phyloP scores from a whole-genome alignment of 129 eudicot genomes.

The Chrysanthemum makinoi region DNA sequence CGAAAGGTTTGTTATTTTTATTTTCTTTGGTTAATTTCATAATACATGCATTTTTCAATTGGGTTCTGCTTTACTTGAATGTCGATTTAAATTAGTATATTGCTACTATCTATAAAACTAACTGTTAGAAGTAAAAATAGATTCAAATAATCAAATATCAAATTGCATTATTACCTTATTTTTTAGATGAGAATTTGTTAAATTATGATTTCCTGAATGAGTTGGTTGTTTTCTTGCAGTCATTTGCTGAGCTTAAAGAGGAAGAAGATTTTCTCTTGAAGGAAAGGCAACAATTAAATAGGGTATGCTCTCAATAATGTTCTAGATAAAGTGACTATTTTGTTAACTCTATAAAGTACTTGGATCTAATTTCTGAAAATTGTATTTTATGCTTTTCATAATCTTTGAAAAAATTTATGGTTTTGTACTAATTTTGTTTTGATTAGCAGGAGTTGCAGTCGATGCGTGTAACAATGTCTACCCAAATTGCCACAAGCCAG shows the following conservation, averaged over 20 bases:
- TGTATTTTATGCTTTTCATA: no score
- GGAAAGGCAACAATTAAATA: constrained; percentile 47
- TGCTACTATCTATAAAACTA: no score
- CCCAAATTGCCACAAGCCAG: constrained; percentile 43
- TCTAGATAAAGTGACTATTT: no score
- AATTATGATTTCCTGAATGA: not conserved
- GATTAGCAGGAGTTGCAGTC: constrained; percentile 46
- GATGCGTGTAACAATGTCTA: constrained; percentile 35
- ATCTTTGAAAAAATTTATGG: no score
- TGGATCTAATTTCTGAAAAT: no score
- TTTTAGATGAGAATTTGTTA: no score
- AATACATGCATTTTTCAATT: not conserved
- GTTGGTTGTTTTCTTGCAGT: constrained; percentile 29
- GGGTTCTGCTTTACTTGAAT: no score
- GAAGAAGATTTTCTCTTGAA: constrained; percentile 53
- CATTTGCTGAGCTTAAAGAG: constrained; percentile 55
- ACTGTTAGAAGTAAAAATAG: no score
- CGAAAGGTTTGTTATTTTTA: constrained; percentile 36
- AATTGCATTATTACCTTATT: no score
- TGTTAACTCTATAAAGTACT: no score
- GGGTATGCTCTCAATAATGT: constrained; percentile 32
- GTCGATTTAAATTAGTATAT: no score
- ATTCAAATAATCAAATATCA: no score
- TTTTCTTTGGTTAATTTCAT: not conserved
- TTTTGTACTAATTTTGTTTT: not conserved